These are phyloP conservation scores for Phalaenopsis aphrodite DNA, from an alignment of 106 monocot species.

Conservation along the genomic window DNA sequence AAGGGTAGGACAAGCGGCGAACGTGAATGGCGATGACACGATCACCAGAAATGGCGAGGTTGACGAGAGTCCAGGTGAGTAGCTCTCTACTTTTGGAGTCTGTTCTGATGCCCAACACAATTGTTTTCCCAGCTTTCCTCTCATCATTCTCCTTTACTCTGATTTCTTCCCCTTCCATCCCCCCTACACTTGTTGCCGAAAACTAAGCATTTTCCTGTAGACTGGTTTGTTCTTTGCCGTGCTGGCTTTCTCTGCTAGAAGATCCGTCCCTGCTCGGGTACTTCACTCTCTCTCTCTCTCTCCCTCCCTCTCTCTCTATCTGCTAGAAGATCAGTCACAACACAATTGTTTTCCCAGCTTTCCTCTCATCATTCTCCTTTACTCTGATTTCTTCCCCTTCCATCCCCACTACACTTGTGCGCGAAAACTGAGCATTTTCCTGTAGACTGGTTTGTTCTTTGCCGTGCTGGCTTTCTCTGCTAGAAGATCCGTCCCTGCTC, in stretches of 20 bases:
- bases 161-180: background rate
- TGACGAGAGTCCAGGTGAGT: slow-evolving; percentile 83
- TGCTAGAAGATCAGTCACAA: too few species aligned
- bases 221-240: background rate
- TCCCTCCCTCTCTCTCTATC: too few species aligned
- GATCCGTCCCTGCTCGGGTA: background rate
- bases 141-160: background rate
- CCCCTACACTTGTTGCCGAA: background rate
- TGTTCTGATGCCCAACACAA: slow-evolving; percentile 62
- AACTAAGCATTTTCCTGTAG: background rate
- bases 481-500: background rate
- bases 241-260: background rate
- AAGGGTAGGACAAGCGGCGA: slow-evolving; percentile 28
- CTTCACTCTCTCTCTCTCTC: too few species aligned
- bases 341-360: slow-evolving; percentile 32
- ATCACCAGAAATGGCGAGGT: slow-evolving; percentile 59
- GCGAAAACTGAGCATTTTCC: background rate
- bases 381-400: background rate
- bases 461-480: background rate
- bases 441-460: background rate
- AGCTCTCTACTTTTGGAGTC: slow-evolving; percentile 61
- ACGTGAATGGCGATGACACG: slow-evolving; percentile 72
- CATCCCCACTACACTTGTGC: background rate
- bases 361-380: background rate
- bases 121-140: slow-evolving; percentile 18